A percentile compares a stretch with the other conserved stretches of the same genome.
These are phyloP conservation scores for Phytomonas francai DNA, from an alignment of 208 protist genomes.

Conservation along the genomic window DNA sequence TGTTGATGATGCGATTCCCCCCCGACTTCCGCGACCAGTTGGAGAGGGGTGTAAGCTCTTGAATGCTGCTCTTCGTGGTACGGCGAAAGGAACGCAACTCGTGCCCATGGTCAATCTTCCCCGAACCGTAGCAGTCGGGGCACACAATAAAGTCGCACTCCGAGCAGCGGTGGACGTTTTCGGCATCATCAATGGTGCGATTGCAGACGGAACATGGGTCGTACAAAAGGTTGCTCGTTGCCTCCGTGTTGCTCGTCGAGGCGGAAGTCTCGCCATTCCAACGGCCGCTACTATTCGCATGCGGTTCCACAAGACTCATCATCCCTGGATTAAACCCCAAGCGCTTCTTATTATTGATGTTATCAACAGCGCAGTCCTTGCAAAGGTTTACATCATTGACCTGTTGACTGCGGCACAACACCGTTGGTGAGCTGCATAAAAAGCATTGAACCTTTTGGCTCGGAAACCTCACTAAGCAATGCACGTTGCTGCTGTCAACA, in stretches of 20 bases:
- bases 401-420: background rate
- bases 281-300: constrained; percentile 22
- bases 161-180: constrained; percentile 65
- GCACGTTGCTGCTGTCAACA: background rate
- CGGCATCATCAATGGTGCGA: constrained; percentile 52
- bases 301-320: background rate
- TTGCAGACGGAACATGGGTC: constrained; percentile 51
- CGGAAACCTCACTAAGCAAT: background rate
- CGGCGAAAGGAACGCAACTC: constrained; percentile 32
- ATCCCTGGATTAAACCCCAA: background rate
- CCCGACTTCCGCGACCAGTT: constrained; percentile 53
- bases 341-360: background rate
- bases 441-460: background rate
- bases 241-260: constrained; percentile 24
- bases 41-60: background rate
- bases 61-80: constrained; percentile 20
- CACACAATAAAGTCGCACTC: constrained; percentile 66
- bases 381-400: background rate
- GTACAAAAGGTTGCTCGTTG: constrained; percentile 64
- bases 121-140: constrained; percentile 23
- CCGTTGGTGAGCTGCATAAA: background rate
- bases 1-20: constrained; percentile 88
- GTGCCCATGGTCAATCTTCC: constrained; percentile 34
- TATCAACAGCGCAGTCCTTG: background rate
- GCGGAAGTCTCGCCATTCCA: constrained; percentile 33